phyloP scores from a whole-genome alignment of 768 basidiomycete species.

The Leccinum aurantiacum region DNA sequence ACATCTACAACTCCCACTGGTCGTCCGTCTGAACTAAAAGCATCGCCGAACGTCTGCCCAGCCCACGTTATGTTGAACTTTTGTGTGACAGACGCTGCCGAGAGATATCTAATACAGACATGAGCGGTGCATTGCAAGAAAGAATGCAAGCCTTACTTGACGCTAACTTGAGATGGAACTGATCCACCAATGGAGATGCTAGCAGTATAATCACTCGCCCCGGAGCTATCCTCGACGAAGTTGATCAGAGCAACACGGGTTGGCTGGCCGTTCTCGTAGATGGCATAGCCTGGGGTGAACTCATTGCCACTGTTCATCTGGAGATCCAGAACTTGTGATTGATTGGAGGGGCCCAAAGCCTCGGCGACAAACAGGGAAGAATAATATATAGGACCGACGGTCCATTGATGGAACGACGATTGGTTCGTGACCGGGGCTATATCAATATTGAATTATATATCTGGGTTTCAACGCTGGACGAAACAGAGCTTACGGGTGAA shows the following conservation, averaged over 20 bases:
- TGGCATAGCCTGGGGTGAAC: constrained; percentile 58
- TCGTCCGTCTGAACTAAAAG: constrained; percentile 67
- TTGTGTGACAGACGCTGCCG: constrained; percentile 54
- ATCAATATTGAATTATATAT: constrained; percentile 7
- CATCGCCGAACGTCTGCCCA: constrained; percentile 65
- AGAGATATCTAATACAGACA: constrained; percentile 47
- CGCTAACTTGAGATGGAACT: constrained; percentile 47
- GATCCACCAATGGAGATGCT: constrained; percentile 49
- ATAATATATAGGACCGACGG: constrained; percentile 73
- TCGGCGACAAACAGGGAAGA: constrained; percentile 70
- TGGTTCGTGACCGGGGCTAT: constrained; percentile 55
- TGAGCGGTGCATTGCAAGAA: background rate
- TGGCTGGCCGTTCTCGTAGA: constrained; percentile 70
- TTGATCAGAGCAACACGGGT: constrained; percentile 70
- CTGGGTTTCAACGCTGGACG: background rate
- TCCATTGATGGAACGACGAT: constrained; percentile 64
- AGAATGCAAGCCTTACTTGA: constrained; percentile 43
- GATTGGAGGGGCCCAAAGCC: constrained; percentile 62
- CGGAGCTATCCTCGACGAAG: constrained; percentile 55
- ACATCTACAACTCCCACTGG: constrained; percentile 55
- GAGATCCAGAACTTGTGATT: constrained; percentile 67
- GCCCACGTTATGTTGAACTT: constrained; percentile 77
- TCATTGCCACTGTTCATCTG: constrained; percentile 48
- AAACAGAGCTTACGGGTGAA: constrained; percentile 36
- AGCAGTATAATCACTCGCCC: constrained; percentile 19